These are phyloP conservation scores for Diaporthe sp. DNA, from an alignment of 2,329 filamentous ascomycete species.

Conservation along the genomic window DNA sequence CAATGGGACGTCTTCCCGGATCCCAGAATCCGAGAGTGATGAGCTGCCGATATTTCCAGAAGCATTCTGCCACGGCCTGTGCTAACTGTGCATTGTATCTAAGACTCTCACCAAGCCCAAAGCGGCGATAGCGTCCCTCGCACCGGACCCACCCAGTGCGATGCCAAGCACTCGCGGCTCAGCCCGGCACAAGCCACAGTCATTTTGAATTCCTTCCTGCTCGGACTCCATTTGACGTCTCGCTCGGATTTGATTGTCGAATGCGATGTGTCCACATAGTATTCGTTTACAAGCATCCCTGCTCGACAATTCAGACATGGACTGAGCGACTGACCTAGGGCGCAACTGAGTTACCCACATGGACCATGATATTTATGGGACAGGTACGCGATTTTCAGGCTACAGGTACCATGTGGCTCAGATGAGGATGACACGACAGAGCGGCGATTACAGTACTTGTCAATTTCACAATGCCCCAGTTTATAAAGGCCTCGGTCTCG, in stretches of 20 bases:
- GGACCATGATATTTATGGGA: not conserved
- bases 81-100: no score
- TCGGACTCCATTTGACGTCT: not conserved
- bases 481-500: not conserved
- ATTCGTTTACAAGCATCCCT: not conserved
- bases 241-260: not conserved
- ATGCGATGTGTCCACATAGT: not conserved
- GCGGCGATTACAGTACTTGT: no score
- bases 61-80: not conserved
- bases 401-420: not conserved
- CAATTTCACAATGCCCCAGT: rapidly evolving
- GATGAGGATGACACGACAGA: not conserved
- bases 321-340: not conserved
- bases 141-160: slow-evolving; percentile 3
- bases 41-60: not conserved
- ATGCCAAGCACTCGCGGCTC: not conserved
- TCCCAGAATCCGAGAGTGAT: not conserved
- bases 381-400: not conserved
- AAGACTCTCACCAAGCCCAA: not conserved
- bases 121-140: slow-evolving; percentile 9
- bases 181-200: slow-evolving; percentile 1
- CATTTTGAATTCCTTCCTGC: not conserved
- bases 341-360: not conserved
- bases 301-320: no score
- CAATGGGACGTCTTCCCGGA: not conserved